phyloP scores from a whole-genome alignment of 202 grass and related monocot genomes.

The Schoenoplectus tabernaemontani region DNA sequence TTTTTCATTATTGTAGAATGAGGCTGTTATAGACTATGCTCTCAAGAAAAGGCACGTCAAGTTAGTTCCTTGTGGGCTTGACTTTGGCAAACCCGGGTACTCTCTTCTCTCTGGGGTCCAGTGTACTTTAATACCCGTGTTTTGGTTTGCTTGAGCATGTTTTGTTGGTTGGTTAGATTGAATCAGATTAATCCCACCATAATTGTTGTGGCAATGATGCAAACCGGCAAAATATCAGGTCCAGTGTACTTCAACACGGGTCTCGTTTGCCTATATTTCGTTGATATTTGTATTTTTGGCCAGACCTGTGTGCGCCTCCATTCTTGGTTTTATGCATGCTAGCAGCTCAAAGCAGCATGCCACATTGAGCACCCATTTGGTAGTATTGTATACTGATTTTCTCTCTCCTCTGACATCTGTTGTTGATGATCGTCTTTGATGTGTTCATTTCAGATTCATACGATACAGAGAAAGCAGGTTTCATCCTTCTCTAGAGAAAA shows the following conservation, averaged over 20 bases:
- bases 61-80: slow-evolving; percentile 87
- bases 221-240: background rate
- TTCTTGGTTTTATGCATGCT: background rate
- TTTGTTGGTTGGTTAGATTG: background rate
- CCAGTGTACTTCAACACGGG: background rate
- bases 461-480: slow-evolving; percentile 83
- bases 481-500: slow-evolving; percentile 92
- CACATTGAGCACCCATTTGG: background rate
- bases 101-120: background rate
- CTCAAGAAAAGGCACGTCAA: slow-evolving; percentile 88
- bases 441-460: slow-evolving; percentile 51
- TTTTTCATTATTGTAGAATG: slow-evolving; percentile 52
- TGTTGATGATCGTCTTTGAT: slow-evolving; percentile 6
- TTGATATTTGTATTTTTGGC: background rate
- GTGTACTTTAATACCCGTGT: background rate
- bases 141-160: background rate
- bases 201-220: background rate
- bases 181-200: background rate
- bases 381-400: background rate
- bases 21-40: slow-evolving; percentile 91
- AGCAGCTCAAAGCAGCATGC: background rate
- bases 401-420: background rate
- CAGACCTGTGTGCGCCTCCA: background rate
- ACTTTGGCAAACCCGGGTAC: slow-evolving; percentile 96
- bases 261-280: background rate